Base-by-base conservation (phyloP, 208 protist species). In the Porcisia hertigi region DNA sequence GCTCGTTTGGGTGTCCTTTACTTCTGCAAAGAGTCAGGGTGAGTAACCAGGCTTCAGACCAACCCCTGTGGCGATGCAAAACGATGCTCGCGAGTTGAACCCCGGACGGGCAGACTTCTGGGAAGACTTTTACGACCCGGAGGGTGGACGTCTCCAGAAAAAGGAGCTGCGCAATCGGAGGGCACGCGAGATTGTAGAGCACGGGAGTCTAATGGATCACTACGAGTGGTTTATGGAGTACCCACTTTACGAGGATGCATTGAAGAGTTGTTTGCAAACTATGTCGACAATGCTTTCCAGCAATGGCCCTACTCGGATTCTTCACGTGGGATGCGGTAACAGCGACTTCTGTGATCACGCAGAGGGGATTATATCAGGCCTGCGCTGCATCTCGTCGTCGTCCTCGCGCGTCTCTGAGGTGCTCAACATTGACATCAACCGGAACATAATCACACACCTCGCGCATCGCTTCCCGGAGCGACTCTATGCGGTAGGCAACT, bases 201-300 rank as follows among this genome's bases (percentile, higher is more conserved):
- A 73, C 0, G 86, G 78, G 9, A 87, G 81, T 34, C 59, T 92
- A 9, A 65, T 86, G 45, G 76, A 92, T 41, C 88, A 92, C 80
- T 92, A 92, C 77, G 88, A 92, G 71, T 92, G 88, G 88, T 92
- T 92, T 55, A 88, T 92, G 84, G 69, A 77, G 45, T 90, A 82
- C 63, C 71, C 81, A 1, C 53, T 62, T 18, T 92, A 90, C 59
- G 88, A 87, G 45, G 55, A 69, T 16, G 23, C 41, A 3, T 69
- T 92, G 12, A 47, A 72, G 3, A 43, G 20, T 2, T 74, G 63
- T 69, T 30, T 87, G 3, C 34, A n/a, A 2, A 12, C 7, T 0
- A 53, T 80, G 0, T 64, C 76, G 23, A 41, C 47, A 0, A 43
- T n/a, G 20, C n/a, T 57, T 34, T 8, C 63, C 7, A 20, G 4